These are phyloP conservation scores for Dalbergia cochinchinensis DNA, from an alignment of 306 rosid genomes.

Conservation along the genomic window DNA sequence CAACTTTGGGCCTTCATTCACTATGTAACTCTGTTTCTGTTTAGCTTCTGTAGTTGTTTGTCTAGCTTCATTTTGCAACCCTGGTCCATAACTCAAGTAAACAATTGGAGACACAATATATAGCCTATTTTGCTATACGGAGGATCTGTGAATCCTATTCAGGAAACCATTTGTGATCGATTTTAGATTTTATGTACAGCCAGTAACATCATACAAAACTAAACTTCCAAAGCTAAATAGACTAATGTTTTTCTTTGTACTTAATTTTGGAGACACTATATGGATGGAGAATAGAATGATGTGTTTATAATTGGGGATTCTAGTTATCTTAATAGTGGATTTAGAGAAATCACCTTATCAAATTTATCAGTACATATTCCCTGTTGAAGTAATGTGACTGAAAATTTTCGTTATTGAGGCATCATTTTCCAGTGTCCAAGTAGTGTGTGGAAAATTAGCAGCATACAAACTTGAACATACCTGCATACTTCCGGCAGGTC, in stretches of 20 bases:
- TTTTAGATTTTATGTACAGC: background rate
- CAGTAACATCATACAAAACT: background rate
- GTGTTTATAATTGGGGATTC: no score
- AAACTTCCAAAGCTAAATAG: background rate
- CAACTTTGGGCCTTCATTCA: background rate
- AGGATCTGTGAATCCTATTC: background rate
- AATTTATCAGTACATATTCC: background rate
- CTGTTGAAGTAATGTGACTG: no score
- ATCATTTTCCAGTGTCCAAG: background rate
- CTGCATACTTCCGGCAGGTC: slow-evolving; percentile 46
- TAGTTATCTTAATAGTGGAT: background rate
- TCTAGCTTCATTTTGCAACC: background rate
- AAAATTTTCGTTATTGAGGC: no score
- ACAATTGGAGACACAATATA: no score
- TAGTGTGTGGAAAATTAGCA: background rate
- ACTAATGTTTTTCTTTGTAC: no score
- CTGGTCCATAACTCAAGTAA: background rate
- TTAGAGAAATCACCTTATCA: background rate
- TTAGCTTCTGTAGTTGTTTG: background rate
- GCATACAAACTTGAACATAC: slow-evolving; percentile 11
- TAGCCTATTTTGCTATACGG: no score
- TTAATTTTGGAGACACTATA: no score
- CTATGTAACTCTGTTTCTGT: background rate
- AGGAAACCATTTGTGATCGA: background rate
- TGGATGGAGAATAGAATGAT: no score